Evolutionary conservation across 768 basidiomycete species (phyloP).

Genomic region (Trametes villosa): DNA sequence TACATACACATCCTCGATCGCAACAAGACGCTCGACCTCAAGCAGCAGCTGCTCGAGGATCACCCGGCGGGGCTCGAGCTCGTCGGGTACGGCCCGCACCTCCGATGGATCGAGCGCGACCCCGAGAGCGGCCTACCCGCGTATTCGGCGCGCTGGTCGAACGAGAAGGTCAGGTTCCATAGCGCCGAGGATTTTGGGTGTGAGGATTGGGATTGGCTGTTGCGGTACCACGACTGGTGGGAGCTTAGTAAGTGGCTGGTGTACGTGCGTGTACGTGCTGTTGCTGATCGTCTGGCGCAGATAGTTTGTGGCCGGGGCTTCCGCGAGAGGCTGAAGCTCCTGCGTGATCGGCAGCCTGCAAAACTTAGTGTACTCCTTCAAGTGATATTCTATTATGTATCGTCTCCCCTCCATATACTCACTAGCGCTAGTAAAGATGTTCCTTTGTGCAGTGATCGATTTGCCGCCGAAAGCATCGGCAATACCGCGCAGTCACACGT

Average conservation of each 20-base stretch:
- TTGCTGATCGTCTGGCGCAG: not conserved
- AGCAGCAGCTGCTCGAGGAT: conserved; percentile 17
- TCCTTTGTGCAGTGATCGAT: too few species aligned
- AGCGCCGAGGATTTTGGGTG: conserved; percentile 18
- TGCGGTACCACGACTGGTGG: conserved; percentile 2
- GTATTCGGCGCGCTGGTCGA: conserved; percentile 9
- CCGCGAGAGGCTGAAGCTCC: not conserved
- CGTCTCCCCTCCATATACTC: too few species aligned
- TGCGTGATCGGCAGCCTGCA: not conserved
- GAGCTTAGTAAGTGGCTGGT: not conserved
- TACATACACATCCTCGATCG: conserved; percentile 10
- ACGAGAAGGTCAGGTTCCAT: conserved; percentile 13
- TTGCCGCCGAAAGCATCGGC: too few species aligned
- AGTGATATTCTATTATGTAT: too few species aligned
- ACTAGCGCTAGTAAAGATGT: too few species aligned
- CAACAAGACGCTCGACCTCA: not conserved
- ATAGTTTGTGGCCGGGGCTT: not conserved
- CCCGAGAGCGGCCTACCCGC: not conserved
- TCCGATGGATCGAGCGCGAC: conserved; percentile 9
- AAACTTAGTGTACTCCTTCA: too few species aligned
- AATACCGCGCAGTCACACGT: too few species aligned
- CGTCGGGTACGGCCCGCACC: conserved; percentile 11
- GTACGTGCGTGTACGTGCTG: too few species aligned
- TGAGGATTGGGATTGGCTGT: conserved; percentile 25
- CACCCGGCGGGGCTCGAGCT: conserved; percentile 15